Percentiles rank a stretch among this genome's conserved stretches.
Conservation (phyloP, 768 basidiomycete genomes). For the Calocybe cyanea region DNA sequence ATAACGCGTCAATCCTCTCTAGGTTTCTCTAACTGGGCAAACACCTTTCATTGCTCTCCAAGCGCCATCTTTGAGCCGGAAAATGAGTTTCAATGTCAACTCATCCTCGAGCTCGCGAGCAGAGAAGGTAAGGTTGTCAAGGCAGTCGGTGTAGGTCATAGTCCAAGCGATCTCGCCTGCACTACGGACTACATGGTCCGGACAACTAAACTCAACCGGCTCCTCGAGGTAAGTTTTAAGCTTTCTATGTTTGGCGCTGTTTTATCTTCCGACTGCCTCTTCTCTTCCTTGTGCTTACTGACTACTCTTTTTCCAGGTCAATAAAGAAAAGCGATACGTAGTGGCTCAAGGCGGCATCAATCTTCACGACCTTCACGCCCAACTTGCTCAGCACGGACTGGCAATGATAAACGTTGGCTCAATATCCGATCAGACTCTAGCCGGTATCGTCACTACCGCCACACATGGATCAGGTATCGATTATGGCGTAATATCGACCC, state of each 20-base stretch:
- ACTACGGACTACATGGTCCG: slow-evolving; percentile 84
- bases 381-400: slow-evolving; percentile 61
- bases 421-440: slow-evolving; percentile 94
- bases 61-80: slow-evolving; percentile 73
- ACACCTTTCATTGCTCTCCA: slow-evolving; percentile 69
- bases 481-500: slow-evolving; percentile 78
- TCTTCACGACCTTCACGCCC: slow-evolving; percentile 67
- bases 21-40: slow-evolving; percentile 84
- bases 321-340: slow-evolving; percentile 62
- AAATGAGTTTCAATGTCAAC: slow-evolving; percentile 61
- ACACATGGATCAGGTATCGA: slow-evolving; percentile 88
- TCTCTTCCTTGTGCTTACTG: slow-evolving; percentile 3
- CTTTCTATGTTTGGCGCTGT: slow-evolving; percentile 18
- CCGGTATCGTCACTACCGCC: slow-evolving; percentile 88
- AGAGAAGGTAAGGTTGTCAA: slow-evolving; percentile 69
- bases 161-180: slow-evolving; percentile 91
- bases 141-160: slow-evolving; percentile 88
- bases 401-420: slow-evolving; percentile 94
- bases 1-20: slow-evolving; percentile 45
- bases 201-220: slow-evolving; percentile 64
- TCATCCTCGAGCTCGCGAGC: slow-evolving; percentile 77
- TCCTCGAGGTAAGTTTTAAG: slow-evolving; percentile 67
- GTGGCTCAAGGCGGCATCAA: slow-evolving; percentile 77
- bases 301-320: slow-evolving; percentile 48
- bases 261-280: slow-evolving; percentile 11